Evolutionary conservation across 2,329 filamentous ascomycete genomes (phyloP), one percentile per base, ranked within the genome.

Genomic region (Fusarium praegraminearum): DNA sequence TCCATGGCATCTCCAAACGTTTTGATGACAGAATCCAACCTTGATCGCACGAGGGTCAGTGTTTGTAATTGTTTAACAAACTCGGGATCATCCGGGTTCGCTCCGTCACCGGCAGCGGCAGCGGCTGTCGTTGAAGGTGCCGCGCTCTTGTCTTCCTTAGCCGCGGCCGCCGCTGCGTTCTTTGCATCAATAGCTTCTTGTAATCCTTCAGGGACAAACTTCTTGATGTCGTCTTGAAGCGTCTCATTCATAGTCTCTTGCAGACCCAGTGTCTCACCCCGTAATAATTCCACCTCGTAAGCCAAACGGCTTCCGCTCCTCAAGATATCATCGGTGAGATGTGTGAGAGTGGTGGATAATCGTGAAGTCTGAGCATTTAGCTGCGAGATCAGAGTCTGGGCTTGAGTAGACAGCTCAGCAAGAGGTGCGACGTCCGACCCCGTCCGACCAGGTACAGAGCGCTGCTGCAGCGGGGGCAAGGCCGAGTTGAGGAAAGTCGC

Each of bases 1-100:
- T 97, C 91, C 93, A 98, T 97, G 33, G 96, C 95, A 73, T 97
- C 91, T 41, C 94, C 95, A 78, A 99, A 99, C 1, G 91, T 91
- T 78, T 93, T 92, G 75, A 98, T 94, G 26, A 98, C 94, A 2
- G 90, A 87, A 70, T 98, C 94, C 18, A 99, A 86, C n/a, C 94
- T 91, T 3, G 88, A 83, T 52, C 94, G 92, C 30, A 98, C 93
- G 43, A 91, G 86, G 5, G 91, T 93, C 38, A 99, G 85, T 16
- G 91, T 97, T 72, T 93, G 92, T 57, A 99, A 85, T 70, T 94
- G 91, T 53, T 87, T 86, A 69, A 98, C 91, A 78, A 91, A 93
- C 33, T 85, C 82, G 3, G 91, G 91, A 60, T 91, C 88, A 32
- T 80, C 59, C 30, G 71, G 69, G 45, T 72, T 69, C 45, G 40